A percentile compares a stretch with the other conserved stretches of the same genome.
phyloP scores from a whole-genome alignment of 805 yeast species.

The Yamadazyma kitorensis region DNA sequence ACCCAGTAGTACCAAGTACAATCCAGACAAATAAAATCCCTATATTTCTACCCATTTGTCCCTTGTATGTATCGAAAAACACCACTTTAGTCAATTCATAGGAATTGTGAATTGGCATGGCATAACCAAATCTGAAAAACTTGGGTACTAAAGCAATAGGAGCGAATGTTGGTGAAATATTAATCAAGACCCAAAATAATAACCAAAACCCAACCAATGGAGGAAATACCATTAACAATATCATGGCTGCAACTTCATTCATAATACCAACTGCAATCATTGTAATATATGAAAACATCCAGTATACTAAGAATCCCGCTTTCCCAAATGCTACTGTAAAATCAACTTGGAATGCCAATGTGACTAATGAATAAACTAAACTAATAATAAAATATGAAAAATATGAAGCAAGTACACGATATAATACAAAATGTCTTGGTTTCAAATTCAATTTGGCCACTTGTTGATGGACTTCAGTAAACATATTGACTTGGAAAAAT shows the following conservation, averaged over 20 bases:
- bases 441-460: slow-evolving; percentile 45
- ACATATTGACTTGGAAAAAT: slow-evolving; percentile 68
- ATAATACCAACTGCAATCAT: slow-evolving; percentile 78
- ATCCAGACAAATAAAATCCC: slow-evolving; percentile 64
- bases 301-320: slow-evolving; percentile 70
- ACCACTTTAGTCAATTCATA: slow-evolving; percentile 60
- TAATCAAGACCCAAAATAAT: slow-evolving; percentile 64
- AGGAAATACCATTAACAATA: slow-evolving; percentile 53
- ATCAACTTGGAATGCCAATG: slow-evolving; percentile 67
- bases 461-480: slow-evolving; percentile 48
- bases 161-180: slow-evolving; percentile 66
- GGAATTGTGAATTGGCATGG: slow-evolving; percentile 66
- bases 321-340: slow-evolving; percentile 57
- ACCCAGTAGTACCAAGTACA: slow-evolving; percentile 42
- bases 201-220: slow-evolving; percentile 72
- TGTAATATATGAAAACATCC: slow-evolving; percentile 66
- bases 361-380: slow-evolving; percentile 54
- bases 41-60: slow-evolving; percentile 55
- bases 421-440: slow-evolving; percentile 45
- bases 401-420: slow-evolving; percentile 50
- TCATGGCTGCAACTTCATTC: slow-evolving; percentile 60
- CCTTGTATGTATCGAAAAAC: slow-evolving; percentile 54
- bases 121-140: slow-evolving; percentile 66
- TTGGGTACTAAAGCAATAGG: slow-evolving; percentile 57
- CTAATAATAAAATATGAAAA: slow-evolving; percentile 57